phyloP scores from a whole-genome alignment of 2,329 filamentous ascomycete species.

The Cercospora nicotianae region DNA sequence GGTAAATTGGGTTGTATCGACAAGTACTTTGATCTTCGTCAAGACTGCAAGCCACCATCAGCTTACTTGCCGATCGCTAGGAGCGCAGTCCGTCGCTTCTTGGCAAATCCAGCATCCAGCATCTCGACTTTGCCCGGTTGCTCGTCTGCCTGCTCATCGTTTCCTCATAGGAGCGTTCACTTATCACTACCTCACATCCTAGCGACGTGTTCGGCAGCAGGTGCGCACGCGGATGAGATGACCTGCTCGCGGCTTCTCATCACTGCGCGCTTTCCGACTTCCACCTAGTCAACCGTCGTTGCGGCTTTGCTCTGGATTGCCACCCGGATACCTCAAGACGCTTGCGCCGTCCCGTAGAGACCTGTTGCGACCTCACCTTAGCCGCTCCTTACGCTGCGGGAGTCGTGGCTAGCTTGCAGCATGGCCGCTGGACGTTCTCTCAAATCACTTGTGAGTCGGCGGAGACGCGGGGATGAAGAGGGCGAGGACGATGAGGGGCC shows the following conservation, averaged over 20 bases:
- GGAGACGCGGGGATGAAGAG: slow-evolving; percentile 69
- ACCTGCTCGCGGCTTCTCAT: slow-evolving; percentile 8
- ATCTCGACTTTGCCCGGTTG: slow-evolving; percentile 7
- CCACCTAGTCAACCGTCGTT: background rate
- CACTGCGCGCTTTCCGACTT: slow-evolving; percentile 10
- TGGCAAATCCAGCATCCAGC: slow-evolving; percentile 4
- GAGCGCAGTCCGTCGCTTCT: slow-evolving; percentile 1
- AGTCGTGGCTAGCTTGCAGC: slow-evolving; percentile 24
- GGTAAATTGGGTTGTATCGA: background rate
- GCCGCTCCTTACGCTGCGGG: slow-evolving; percentile 15
- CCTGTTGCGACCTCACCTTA: slow-evolving; percentile 7
- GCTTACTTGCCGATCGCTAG: slow-evolving; percentile 3
- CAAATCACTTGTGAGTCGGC: slow-evolving; percentile 66
- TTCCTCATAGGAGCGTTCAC: slow-evolving; percentile 11
- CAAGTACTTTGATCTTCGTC: background rate
- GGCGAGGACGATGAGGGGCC: slow-evolving; percentile 63
- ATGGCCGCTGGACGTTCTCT: slow-evolving; percentile 58
- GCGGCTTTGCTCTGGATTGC: background rate
- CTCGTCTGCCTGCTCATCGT: slow-evolving; percentile 8
- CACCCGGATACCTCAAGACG: background rate
- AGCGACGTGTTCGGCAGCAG: slow-evolving; percentile 9
- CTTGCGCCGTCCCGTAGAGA: background rate
- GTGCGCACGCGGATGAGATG: slow-evolving; percentile 11
- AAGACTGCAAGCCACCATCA: slow-evolving; percentile 1
- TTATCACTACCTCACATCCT: slow-evolving; percentile 8